phyloP scores from a whole-genome alignment of 345 rosid genomes.

The Brassica cretica region DNA sequence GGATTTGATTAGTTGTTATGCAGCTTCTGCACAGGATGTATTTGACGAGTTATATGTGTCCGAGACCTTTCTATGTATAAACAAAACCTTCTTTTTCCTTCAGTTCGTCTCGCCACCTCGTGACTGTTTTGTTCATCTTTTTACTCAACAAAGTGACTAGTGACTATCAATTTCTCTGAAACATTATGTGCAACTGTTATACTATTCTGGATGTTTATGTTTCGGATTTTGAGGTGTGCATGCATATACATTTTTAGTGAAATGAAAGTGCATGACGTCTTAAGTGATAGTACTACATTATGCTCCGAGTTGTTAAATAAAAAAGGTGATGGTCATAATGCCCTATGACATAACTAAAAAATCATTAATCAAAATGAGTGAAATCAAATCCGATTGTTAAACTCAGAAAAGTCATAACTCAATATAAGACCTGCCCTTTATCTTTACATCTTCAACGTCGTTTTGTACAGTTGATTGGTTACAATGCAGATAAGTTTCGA shows the following conservation, averaged over 20 bases:
- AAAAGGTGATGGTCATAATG: too few relatives aligned
- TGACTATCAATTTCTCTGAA: too few relatives aligned
- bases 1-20: conserved; percentile 8
- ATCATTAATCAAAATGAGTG: neutral
- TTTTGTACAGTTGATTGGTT: neutral
- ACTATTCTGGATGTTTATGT: too few relatives aligned
- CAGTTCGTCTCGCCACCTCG: neutral
- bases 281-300: too few relatives aligned
- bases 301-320: too few relatives aligned
- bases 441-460: neutral
- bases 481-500: neutral
- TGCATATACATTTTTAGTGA: too few relatives aligned
- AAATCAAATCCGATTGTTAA: neutral
- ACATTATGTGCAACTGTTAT: too few relatives aligned
- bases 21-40: conserved; percentile 2
- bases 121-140: neutral
- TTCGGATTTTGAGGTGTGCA: too few relatives aligned
- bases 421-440: too few relatives aligned
- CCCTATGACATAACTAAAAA: too few relatives aligned
- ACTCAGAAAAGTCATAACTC: neutral
- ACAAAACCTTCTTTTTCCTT: neutral
- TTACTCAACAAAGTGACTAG: neutral
- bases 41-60: neutral
- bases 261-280: too few relatives aligned
- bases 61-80: neutral